Base-by-base conservation (phyloP, 495 filamentous ascomycete genomes). In the Saxophila tyrrhenica region DNA sequence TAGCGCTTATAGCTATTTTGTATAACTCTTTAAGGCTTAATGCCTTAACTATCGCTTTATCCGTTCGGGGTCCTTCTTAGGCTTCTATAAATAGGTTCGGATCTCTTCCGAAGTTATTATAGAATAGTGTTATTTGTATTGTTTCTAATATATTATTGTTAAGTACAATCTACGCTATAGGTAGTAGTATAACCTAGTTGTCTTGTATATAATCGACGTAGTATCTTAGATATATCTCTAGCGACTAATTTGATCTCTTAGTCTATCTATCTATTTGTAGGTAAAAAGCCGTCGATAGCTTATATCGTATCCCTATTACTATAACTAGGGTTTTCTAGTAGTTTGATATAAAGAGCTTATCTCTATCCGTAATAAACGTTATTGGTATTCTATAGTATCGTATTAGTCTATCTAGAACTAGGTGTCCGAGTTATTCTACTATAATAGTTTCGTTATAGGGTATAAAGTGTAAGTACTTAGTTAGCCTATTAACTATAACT, bases 201-300 rank as follows among this genome's bases (percentile, higher is more conserved):
- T 58, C 29, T 43, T 68, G 47, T 38, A 58, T 22, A 17, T 57
- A 56, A 39, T 65, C 65, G 8, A 25, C 24, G 41, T 62, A 67
- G 2, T 20, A 42, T 23, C 39, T 32, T 8, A 67, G 25, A 23
- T 64, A 68, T 2, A 50, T 11, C 51, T 68, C 55, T 2, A 68
- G 11, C 0, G 39, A 49, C 39, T 64, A 20, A 29, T 58, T 58
- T 13, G 39, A 25, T 1, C 55, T 23, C 32, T 65, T 50, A 16
- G 52, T 65, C 56, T 62, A 50, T 3, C 51, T 54, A 55, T 66
- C 51, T 15, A 56, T 64, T 43, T 64, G 22, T 29, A 51, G 53
- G 50, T 65, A 48, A 29, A 38, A 60, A 13, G 55, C 48, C 24
- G 47, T 60, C 5, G 32, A 57, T 13, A 61, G 48, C 7, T 50